Percentiles rank a stretch among this genome's conserved stretches.
Evolutionary conservation across 202 grass and related monocot species (phyloP).

Genomic region (Musa balbisiana): DNA sequence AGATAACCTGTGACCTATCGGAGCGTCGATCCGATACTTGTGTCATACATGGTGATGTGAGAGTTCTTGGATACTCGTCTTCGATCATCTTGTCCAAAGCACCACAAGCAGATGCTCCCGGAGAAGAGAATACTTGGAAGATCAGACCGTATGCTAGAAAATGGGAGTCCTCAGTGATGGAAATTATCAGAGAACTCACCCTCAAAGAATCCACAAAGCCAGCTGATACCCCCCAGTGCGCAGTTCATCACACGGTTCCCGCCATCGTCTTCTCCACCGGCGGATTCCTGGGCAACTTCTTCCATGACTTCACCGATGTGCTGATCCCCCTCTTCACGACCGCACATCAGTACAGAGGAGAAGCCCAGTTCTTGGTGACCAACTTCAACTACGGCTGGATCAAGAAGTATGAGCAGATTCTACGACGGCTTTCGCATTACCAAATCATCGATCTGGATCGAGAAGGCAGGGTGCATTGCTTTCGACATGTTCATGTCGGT

Average conservation of each 20-base stretch:
- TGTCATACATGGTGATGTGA: slow-evolving; percentile 37
- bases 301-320: slow-evolving; percentile 30
- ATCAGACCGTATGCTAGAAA: slow-evolving; percentile 35
- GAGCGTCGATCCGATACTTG: slow-evolving; percentile 35
- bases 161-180: slow-evolving; percentile 37
- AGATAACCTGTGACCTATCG: slow-evolving; percentile 28
- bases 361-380: slow-evolving; percentile 30
- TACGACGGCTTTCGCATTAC: slow-evolving; percentile 18
- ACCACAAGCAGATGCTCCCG: neutral
- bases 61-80: slow-evolving; percentile 19
- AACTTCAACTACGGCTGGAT: slow-evolving; percentile 40
- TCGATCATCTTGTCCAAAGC: slow-evolving; percentile 21
- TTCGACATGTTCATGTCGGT: slow-evolving; percentile 22
- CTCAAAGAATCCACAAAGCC: slow-evolving; percentile 16
- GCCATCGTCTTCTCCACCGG: slow-evolving; percentile 42
- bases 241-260: slow-evolving; percentile 26
- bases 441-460: slow-evolving; percentile 34
- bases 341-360: slow-evolving; percentile 21
- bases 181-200: slow-evolving; percentile 31
- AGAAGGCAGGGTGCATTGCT: slow-evolving; percentile 30
- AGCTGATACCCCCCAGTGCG: slow-evolving; percentile 17
- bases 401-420: slow-evolving; percentile 31
- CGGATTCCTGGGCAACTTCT: slow-evolving; percentile 35
- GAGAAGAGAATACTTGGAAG: slow-evolving; percentile 18
- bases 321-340: slow-evolving; percentile 40